Evolutionary conservation across 345 rosid species (phyloP).

Genomic region (Schrenkiella parvula): DNA sequence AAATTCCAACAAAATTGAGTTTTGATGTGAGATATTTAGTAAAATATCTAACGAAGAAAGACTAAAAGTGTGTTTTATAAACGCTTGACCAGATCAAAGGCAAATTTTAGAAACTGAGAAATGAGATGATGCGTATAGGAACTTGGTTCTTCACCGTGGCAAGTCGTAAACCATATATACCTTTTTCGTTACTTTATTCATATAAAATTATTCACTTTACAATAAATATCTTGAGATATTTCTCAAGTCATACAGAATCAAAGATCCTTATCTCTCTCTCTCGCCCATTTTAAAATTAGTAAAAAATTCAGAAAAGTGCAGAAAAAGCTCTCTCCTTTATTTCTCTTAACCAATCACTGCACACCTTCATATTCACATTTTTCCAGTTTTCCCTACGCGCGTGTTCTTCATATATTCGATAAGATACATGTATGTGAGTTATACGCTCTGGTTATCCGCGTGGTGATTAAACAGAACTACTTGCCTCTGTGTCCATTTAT

Average conservation of each 20-base stretch:
- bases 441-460: neutral
- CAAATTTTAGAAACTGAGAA: neutral
- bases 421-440: neutral
- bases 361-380: neutral
- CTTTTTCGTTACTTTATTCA: neutral
- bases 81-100: constrained; percentile 19
- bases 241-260: neutral
- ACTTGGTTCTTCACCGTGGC: constrained; percentile 30
- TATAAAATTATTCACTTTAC: neutral
- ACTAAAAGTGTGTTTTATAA: neutral
- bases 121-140: constrained; percentile 25
- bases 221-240: constrained; percentile 33
- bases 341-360: constrained; percentile 19
- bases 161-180: constrained; percentile 13
- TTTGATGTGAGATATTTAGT: neutral
- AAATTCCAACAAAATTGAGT: neutral
- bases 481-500: constrained; percentile 19
- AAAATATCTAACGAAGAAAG: constrained; percentile 2
- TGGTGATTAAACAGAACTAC: constrained; percentile 2
- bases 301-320: constrained; percentile 24
- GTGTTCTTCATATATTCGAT: neutral
- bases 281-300: neutral
- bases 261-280: constrained; percentile 32
- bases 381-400: constrained; percentile 3
- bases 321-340: constrained; percentile 23